These are phyloP conservation scores for Kodamaea sp. DNA, from an alignment of 1,139 yeast genomes.

Conservation along the genomic window DNA sequence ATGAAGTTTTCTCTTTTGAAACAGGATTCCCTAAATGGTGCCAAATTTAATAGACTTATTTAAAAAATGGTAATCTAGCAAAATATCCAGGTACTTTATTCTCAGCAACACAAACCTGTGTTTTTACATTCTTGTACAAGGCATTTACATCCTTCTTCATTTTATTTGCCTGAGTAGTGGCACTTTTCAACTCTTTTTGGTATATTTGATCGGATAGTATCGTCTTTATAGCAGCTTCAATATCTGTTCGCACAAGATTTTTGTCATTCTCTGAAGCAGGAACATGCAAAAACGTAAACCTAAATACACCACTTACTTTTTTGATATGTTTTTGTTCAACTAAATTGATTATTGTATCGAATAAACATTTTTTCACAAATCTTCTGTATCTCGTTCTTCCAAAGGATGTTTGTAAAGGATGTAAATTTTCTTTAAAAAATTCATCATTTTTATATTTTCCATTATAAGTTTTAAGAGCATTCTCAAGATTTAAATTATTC, in stretches of 20 bases:
- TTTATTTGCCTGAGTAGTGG: conserved; percentile 66
- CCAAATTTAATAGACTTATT: conserved; percentile 12
- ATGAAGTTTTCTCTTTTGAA: conserved; percentile 24
- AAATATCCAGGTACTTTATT: conserved; percentile 12
- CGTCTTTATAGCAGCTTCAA: conserved; percentile 26
- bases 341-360: conserved; percentile 11
- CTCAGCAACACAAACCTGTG: conserved; percentile 8
- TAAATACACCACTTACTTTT: conserved; percentile 29
- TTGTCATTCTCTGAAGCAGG: conserved; percentile 24
- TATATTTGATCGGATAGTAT: conserved; percentile 26
- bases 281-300: conserved; percentile 12
- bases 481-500: conserved; percentile 25
- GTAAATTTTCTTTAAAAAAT: conserved; percentile 24
- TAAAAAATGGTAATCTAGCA: conserved; percentile 24
- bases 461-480: conserved; percentile 20
- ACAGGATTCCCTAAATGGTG: conserved; percentile 42
- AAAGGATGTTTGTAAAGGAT: conserved; percentile 35
- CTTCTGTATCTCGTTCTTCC: conserved; percentile 29
- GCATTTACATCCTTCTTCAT: conserved; percentile 55
- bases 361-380: conserved; percentile 23
- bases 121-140: conserved; percentile 27
- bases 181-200: conserved; percentile 51
- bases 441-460: conserved; percentile 24
- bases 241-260: conserved; percentile 23
- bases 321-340: conserved; percentile 10